Evolutionary conservation across 192 early-diverging fungal genomes (phyloP).

Genomic region (Physocladia obscura): DNA sequence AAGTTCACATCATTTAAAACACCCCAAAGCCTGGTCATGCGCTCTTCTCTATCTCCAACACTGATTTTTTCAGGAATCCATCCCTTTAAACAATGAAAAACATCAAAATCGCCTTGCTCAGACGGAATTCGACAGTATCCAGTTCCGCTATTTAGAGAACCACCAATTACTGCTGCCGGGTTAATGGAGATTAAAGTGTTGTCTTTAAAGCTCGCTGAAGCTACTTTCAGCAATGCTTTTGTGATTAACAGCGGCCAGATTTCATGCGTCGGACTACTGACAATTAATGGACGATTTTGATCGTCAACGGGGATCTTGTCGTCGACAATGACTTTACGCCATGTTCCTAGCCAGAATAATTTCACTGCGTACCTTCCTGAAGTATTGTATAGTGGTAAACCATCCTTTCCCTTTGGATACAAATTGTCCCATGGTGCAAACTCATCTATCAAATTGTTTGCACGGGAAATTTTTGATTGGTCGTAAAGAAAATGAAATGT

Average conservation of each 20-base stretch:
- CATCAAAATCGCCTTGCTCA: slow-evolving; percentile 56
- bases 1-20: slow-evolving; percentile 29
- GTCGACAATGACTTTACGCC: slow-evolving; percentile 61
- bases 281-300: slow-evolving; percentile 49
- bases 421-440: slow-evolving; percentile 61
- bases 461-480: slow-evolving; percentile 36
- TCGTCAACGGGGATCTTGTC: slow-evolving; percentile 61
- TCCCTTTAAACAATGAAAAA: slow-evolving; percentile 47
- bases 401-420: slow-evolving; percentile 65
- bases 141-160: too few species aligned
- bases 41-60: slow-evolving; percentile 21
- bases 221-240: slow-evolving; percentile 62
- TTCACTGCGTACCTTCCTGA: slow-evolving; percentile 64
- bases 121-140: too few species aligned
- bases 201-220: slow-evolving; percentile 39
- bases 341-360: slow-evolving; percentile 61
- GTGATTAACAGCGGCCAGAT: slow-evolving; percentile 60
- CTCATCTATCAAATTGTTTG: slow-evolving; percentile 38
- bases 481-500: slow-evolving; percentile 55
- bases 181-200: neutral
- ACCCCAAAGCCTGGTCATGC: slow-evolving; percentile 9
- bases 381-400: slow-evolving; percentile 54
- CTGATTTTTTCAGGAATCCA: slow-evolving; percentile 53
- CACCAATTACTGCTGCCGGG: neutral
- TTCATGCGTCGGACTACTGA: slow-evolving; percentile 42